Evolutionary conservation across 441 rosid genomes (phyloP).

Genomic region (Erysimum pusillum): DNA sequence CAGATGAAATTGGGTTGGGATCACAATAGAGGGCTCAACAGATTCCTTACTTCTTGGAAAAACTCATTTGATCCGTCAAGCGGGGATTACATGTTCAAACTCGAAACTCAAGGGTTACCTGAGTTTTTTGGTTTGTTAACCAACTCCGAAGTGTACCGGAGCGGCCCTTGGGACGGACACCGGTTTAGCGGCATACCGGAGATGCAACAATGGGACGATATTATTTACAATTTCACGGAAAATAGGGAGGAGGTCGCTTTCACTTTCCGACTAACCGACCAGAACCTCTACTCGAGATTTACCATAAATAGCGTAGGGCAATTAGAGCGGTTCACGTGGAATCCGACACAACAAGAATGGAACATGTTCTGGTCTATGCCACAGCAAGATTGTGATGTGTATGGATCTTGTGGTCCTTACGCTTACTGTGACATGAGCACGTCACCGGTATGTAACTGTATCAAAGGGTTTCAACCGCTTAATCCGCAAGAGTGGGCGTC

Average conservation of each 20-base stretch:
- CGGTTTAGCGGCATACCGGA: slow-evolving; percentile 80
- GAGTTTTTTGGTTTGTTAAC: slow-evolving; percentile 55
- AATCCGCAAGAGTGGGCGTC: slow-evolving; percentile 58
- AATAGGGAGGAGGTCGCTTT: slow-evolving; percentile 52
- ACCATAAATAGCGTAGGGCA: accelerated
- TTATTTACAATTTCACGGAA: slow-evolving; percentile 52
- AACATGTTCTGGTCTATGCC: slow-evolving; percentile 4
- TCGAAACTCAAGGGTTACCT: slow-evolving; percentile 57
- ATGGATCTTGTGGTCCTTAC: slow-evolving; percentile 58
- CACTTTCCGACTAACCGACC: slow-evolving; percentile 43
- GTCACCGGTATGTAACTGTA: slow-evolving; percentile 75
- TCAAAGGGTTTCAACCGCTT: slow-evolving; percentile 62
- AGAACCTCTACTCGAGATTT: slow-evolving; percentile 44
- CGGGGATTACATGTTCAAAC: slow-evolving; percentile 51
- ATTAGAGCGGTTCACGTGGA: not conserved
- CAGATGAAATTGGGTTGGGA: slow-evolving; percentile 73
- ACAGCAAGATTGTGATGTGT: slow-evolving; percentile 65
- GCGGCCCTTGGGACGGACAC: slow-evolving; percentile 79
- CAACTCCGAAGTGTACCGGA: slow-evolving; percentile 42
- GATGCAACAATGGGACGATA: slow-evolving; percentile 48
- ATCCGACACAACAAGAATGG: not conserved
- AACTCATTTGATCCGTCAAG: slow-evolving; percentile 55
- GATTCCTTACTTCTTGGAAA: slow-evolving; percentile 61
- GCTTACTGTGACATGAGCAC: slow-evolving; percentile 63
- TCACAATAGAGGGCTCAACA: slow-evolving; percentile 42